Percentiles rank a stretch among this genome's conserved stretches.
Conservation (phyloP, 2,329 filamentous ascomycete species). For the Phaeomoniella chlamydospora region DNA sequence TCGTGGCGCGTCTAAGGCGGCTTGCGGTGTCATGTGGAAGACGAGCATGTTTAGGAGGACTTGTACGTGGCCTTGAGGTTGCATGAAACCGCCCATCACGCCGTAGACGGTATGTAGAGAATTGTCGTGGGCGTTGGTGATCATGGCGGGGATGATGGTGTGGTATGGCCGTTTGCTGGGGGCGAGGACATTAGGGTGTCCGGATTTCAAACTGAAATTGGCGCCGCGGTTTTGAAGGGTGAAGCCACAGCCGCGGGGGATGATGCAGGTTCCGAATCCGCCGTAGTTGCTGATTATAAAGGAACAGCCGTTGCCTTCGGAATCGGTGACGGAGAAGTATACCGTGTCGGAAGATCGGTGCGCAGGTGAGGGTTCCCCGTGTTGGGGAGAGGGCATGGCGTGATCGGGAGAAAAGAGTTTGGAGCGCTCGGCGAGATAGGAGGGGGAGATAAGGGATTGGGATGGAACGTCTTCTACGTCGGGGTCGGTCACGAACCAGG, state of each 20-base stretch:
- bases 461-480: slow-evolving; percentile 56
- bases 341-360: slow-evolving; percentile 83
- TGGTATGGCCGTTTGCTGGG: slow-evolving; percentile 87
- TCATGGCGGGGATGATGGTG: slow-evolving; percentile 88
- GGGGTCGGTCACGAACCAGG: slow-evolving; percentile 83
- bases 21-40: slow-evolving; percentile 69
- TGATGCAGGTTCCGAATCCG: slow-evolving; percentile 71
- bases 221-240: slow-evolving; percentile 82
- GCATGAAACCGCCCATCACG: slow-evolving; percentile 98
- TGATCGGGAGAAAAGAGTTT: slow-evolving; percentile 45
- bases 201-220: slow-evolving; percentile 59
- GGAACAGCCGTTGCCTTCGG: slow-evolving; percentile 73
- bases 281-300: slow-evolving; percentile 96
- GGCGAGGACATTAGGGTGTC: slow-evolving; percentile 67
- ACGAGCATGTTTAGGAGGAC: slow-evolving; percentile 80
- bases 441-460: slow-evolving; percentile 51
- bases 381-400: slow-evolving; percentile 39
- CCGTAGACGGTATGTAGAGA: slow-evolving; percentile 76
- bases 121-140: slow-evolving; percentile 58
- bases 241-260: slow-evolving; percentile 78
- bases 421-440: slow-evolving; percentile 59
- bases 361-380: slow-evolving; percentile 62
- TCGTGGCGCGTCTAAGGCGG: slow-evolving; percentile 80
- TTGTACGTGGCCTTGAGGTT: slow-evolving; percentile 92
- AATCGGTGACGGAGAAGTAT: slow-evolving; percentile 78